Conservation (phyloP, 257 asterid species). For the Capsicum pubescens region DNA sequence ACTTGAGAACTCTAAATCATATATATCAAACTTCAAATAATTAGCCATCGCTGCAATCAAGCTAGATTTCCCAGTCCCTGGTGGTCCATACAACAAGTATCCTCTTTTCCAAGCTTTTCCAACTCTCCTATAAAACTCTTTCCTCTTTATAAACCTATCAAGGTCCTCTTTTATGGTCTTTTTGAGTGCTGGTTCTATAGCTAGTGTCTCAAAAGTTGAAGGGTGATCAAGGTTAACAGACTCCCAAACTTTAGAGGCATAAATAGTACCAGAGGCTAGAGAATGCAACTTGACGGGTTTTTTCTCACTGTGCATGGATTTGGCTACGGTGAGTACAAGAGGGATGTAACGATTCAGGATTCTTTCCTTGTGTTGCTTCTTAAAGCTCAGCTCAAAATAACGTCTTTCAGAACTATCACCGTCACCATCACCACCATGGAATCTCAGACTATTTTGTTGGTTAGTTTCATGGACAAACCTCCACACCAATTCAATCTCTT, state of each 20-base stretch:
- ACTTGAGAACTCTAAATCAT: constrained; percentile 66
- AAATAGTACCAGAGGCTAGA: constrained; percentile 22
- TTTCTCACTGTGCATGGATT: constrained; percentile 40
- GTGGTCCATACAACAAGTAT: constrained; percentile 75
- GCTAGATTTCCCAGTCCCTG: constrained; percentile 82
- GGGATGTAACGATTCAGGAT: constrained; percentile 61
- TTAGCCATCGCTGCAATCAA: constrained; percentile 80
- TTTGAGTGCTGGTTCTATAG: constrained; percentile 57
- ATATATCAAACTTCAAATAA: constrained; percentile 69
- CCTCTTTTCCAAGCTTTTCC: constrained; percentile 91
- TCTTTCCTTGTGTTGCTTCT: constrained; percentile 43
- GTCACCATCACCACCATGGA: constrained; percentile 33
- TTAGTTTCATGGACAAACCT: constrained; percentile 45
- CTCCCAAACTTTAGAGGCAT: constrained; percentile 46
- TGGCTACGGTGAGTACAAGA: constrained; percentile 46
- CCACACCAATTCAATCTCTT: constrained; percentile 58
- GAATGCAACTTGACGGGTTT: constrained; percentile 60
- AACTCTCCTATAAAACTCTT: constrained; percentile 64
- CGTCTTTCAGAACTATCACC: constrained; percentile 38
- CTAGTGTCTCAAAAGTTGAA: constrained; percentile 67
- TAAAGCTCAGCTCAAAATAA: constrained; percentile 62
- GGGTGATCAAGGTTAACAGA: constrained; percentile 74
- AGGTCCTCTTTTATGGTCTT: constrained; percentile 49
- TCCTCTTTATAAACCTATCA: constrained; percentile 66
- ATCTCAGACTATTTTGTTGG: constrained; percentile 31